Evolutionary conservation across 768 basidiomycete genomes (phyloP), one percentile per base, ranked within the genome.

Genomic region (Tulasnella sp.): DNA sequence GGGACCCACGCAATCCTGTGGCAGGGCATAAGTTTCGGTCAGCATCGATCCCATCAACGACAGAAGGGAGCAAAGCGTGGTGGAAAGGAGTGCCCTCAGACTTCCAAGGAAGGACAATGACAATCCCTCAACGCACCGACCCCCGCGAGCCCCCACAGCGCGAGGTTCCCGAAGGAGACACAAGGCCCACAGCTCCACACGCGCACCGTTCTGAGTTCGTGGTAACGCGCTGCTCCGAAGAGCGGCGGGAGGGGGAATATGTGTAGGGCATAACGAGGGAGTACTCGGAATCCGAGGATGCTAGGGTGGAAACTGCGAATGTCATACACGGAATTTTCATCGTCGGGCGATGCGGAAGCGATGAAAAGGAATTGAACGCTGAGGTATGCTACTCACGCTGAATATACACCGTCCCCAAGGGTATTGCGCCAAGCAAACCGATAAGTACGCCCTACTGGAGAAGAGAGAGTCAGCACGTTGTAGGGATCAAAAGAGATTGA

Each of bases 301-400:
- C 89, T 92, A 86, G 86, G 87, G 91, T 87, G 90, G 89, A 92
- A 91, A 92, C 91, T 92, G 91, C 91, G 91, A 92, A 93, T 92
- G 88, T 86, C 87, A 83, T 87, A 31, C 58, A 78, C 79, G 75
- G 68, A 45, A 68, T 82, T 54, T 85, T 89, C 79, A 80, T 89
- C 88, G 89, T 89, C 89, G 79, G 82, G 78, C 42, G 81, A 75
- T 34, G 79, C 29, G 49, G 73, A 58, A 11, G 52, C 42, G 36
- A 67, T 36, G 49, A 36, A 31, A 64, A 49, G 12, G 22, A 54
- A 3, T 64, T 31, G 58, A 64, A 31, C n/a, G 42, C 69, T n/a
- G 38, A 71, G 45, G 52, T 29, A n/a, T 69, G 31, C 15, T 36
- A 72, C 71, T 72, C n/a, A 72, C 71, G 6, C n/a, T 42, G 22